Evolutionary conservation across 345 rosid species (phyloP).

Genomic region (Corymbia maculata): DNA sequence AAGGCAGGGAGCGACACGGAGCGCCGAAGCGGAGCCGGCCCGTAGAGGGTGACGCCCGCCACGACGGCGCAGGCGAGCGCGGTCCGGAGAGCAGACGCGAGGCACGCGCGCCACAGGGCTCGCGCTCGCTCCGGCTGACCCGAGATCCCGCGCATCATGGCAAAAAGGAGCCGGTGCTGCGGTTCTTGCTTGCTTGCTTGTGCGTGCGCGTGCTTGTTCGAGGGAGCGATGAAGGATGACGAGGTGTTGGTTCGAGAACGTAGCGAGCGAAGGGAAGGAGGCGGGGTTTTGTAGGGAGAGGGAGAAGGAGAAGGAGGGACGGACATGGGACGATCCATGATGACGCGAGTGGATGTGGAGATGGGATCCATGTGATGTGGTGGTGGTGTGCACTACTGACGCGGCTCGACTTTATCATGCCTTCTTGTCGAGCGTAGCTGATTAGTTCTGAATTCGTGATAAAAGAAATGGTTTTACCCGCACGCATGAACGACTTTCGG

Average conservation of each 20-base stretch:
- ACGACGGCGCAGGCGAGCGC: slow-evolving; percentile 74
- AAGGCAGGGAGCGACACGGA: slow-evolving; percentile 66
- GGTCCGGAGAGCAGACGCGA: slow-evolving; percentile 61
- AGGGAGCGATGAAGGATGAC: neutral
- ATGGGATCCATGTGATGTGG: neutral
- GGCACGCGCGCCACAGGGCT: slow-evolving; percentile 49
- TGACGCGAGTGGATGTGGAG: neutral
- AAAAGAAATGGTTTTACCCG: neutral
- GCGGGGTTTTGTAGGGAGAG: neutral
- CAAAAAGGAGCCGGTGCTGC: neutral
- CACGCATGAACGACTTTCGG: neutral
- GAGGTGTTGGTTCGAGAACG: neutral
- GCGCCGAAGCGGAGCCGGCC: slow-evolving; percentile 36
- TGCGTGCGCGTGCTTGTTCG: neutral
- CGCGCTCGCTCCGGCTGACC: slow-evolving; percentile 20
- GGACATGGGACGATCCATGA: neutral
- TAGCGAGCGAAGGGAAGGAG: neutral
- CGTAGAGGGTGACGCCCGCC: slow-evolving; percentile 55
- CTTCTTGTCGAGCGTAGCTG: neutral
- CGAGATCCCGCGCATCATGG: neutral
- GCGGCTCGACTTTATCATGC: neutral
- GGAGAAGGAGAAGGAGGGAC: neutral
- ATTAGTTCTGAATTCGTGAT: neutral
- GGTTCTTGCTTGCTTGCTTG: neutral
- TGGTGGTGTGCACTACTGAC: neutral